Conservation (phyloP, 495 filamentous ascomycete species). For the Cladorrhinum samala region DNA sequence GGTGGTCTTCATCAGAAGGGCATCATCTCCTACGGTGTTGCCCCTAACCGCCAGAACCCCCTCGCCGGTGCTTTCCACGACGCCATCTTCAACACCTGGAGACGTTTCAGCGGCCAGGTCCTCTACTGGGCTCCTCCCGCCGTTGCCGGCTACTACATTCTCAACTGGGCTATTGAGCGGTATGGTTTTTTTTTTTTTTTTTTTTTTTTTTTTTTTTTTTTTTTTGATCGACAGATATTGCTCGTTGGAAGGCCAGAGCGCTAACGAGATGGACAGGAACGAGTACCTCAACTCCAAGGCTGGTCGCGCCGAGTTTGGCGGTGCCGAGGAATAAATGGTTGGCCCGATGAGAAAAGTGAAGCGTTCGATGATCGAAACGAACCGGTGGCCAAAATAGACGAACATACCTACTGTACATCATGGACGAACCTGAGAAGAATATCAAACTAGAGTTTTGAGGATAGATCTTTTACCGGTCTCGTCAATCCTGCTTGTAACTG, state of each 20-base stretch:
- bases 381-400: slow-evolving; percentile 24
- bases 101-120: slow-evolving; percentile 58
- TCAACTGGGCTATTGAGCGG: slow-evolving; percentile 85
- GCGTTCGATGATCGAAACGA: not conserved
- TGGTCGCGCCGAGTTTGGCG: slow-evolving; percentile 57
- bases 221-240: too few relatives aligned
- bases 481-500: not conserved
- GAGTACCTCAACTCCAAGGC: slow-evolving; percentile 88
- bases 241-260: too few relatives aligned
- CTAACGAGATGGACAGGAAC: slow-evolving; percentile 52
- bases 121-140: slow-evolving; percentile 80
- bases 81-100: slow-evolving; percentile 58
- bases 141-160: slow-evolving; percentile 62
- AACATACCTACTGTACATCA: slow-evolving; percentile 32
- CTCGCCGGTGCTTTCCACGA: slow-evolving; percentile 51
- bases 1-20: slow-evolving; percentile 50
- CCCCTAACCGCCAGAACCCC: slow-evolving; percentile 50
- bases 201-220: too few relatives aligned
- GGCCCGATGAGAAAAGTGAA: not conserved
- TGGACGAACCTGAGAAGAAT: not conserved
- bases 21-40: slow-evolving; percentile 47
- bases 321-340: slow-evolving; percentile 38
- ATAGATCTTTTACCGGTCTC: slow-evolving; percentile 13
- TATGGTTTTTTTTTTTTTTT: slow-evolving; percentile 38
- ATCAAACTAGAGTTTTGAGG: slow-evolving; percentile 5